These are phyloP conservation scores for Penicillium freii DNA, from an alignment of 2,329 filamentous ascomycete species.

Conservation along the genomic window DNA sequence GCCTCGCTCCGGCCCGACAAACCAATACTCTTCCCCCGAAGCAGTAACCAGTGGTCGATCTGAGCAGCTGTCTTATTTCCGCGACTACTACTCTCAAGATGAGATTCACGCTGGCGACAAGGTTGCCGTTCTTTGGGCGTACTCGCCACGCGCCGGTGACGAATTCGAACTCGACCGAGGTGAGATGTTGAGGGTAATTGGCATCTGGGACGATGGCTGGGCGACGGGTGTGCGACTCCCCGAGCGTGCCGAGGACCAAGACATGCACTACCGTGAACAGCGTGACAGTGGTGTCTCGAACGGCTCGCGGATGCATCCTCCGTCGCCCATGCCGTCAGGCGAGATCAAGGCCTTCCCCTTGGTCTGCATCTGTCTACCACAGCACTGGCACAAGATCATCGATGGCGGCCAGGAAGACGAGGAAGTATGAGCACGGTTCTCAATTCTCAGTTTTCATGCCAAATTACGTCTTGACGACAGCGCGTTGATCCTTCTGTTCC, in stretches of 20 bases:
- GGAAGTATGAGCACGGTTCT: conserved; percentile 22
- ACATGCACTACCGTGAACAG: conserved; percentile 70
- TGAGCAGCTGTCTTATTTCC: conserved; percentile 93
- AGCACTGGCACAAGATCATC: conserved; percentile 96
- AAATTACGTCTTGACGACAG: conserved; percentile 41
- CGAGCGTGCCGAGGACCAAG: conserved; percentile 86
- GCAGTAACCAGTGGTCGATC: conserved; percentile 85
- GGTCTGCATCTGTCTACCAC: conserved; percentile 90
- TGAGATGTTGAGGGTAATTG: conserved; percentile 96
- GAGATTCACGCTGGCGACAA: conserved; percentile 90
- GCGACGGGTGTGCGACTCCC: conserved; percentile 84
- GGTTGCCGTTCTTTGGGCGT: conserved; percentile 92
- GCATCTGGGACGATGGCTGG: conserved; percentile 99
- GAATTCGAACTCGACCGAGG: conserved; percentile 92
- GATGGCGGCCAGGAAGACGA: conserved; percentile 65
- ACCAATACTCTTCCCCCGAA: conserved; percentile 78
- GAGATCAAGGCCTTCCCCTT: conserved; percentile 98
- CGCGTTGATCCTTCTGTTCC: conserved; percentile 25
- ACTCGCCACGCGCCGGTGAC: conserved; percentile 87
- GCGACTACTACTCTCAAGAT: conserved; percentile 97
- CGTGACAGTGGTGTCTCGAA: conserved; percentile 92
- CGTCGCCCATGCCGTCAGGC: conserved; percentile 65
- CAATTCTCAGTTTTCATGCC: conserved; percentile 25
- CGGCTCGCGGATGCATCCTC: conserved; percentile 60
- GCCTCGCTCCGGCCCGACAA: conserved; percentile 64